Evolutionary conservation across 306 rosid species (phyloP), one percentile per base, ranked within the genome.

Genomic region (Arachis hypogaea): DNA sequence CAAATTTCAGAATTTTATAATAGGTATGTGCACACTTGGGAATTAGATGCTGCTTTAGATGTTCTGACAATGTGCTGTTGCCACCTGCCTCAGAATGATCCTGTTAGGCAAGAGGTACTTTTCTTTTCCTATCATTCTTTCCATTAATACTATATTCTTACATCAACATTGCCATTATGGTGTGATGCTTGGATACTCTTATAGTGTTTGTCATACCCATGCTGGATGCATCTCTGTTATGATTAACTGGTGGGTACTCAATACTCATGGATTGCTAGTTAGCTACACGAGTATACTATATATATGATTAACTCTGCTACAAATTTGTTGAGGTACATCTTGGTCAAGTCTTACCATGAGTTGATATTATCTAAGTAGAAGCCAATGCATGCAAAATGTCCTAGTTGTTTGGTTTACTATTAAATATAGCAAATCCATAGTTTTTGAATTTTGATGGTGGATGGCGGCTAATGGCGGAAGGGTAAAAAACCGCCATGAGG

Each of bases 41-140:
- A 93, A 63, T 85, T 93, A 75, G 89, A 86, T 81, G 94, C 97
- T 82, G 97, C 98, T 70, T 82, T 93, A 85, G 97, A 93, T 75
- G 98, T 89, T 80, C 96, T 93, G 64, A 93, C 96, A 54, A 91
- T 93, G 98, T 93, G 98, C 86, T 79, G 89, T 83, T 93, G 98
- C 88, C 98, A 93, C 88, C 89, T 93, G 38, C 85, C 91, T 66
- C 88, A 82, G 69, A 78, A 72, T 68, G 90, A 89, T 81, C 77
- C 83, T 33, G 73, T 82, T 52, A 88, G 87, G 77, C 83, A 89
- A 54, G 83, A 93, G 97, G 98, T 93, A 77, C 68, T 68, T 62
- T 62, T 57, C 66, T 76, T 62, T 52, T 79, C 69, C 65, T n/a
- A 6, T 85, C 58, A 29, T 72, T 77, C 52, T 62, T 68, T 67